Evolutionary conservation across 805 yeast genomes (phyloP).

Genomic region (Sugiyamaella floridensis): DNA sequence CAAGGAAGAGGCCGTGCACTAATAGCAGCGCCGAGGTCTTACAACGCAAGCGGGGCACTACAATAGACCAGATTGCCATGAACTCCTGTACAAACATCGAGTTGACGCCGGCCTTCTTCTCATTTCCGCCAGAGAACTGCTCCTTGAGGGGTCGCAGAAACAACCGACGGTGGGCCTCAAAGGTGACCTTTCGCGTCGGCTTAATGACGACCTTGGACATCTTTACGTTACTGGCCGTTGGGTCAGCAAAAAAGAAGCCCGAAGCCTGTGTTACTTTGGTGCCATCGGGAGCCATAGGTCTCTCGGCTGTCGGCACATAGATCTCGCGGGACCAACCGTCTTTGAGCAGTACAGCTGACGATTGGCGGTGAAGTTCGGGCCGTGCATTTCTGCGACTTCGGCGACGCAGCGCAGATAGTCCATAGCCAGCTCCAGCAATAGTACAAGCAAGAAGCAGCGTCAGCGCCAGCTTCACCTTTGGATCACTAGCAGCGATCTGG

Average conservation of each 20-base stretch:
- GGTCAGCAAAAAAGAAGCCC: slow-evolving; percentile 1
- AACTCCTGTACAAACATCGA: slow-evolving; percentile 68
- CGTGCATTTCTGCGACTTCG: not conserved
- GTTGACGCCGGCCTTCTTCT: slow-evolving; percentile 33
- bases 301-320: slow-evolving; percentile 19
- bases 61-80: slow-evolving; percentile 66
- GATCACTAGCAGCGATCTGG: not conserved
- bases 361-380: slow-evolving; percentile 7
- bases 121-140: slow-evolving; percentile 9
- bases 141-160: slow-evolving; percentile 15
- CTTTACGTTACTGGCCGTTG: slow-evolving; percentile 8
- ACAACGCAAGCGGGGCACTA: slow-evolving; percentile 68
- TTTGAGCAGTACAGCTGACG: slow-evolving; percentile 22
- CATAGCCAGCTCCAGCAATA: not conserved
- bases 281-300: not conserved
- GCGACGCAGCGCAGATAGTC: not conserved
- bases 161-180: slow-evolving; percentile 28
- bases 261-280: not conserved
- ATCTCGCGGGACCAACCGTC: slow-evolving; percentile 27
- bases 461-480: not conserved
- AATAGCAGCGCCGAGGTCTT: slow-evolving; percentile 59
- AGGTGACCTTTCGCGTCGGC: slow-evolving; percentile 26
- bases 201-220: slow-evolving; percentile 22
- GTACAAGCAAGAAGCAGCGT: not conserved
- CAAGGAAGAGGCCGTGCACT: slow-evolving; percentile 65